Conservation (phyloP, 2,329 filamentous ascomycete species). For the Ophiognomonia clavigignenti-juglandacearum region DNA sequence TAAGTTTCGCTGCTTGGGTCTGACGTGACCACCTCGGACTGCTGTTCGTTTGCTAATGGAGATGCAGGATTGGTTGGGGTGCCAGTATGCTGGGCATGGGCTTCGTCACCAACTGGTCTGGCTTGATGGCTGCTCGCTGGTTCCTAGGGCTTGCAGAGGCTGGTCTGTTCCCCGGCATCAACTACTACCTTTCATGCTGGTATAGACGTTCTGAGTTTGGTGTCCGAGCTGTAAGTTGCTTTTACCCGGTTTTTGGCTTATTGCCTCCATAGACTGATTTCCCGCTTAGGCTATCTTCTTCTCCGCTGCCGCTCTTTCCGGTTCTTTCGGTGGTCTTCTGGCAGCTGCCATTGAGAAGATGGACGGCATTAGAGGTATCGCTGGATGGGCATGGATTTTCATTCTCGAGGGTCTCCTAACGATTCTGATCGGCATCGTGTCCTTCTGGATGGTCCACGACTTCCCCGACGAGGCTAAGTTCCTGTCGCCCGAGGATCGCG, state of each 20-base stretch:
- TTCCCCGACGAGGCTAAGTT: slow-evolving; percentile 72
- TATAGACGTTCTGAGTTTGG: slow-evolving; percentile 74
- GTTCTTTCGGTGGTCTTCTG: slow-evolving; percentile 67
- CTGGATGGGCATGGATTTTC: slow-evolving; percentile 59
- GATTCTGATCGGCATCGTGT: slow-evolving; percentile 57
- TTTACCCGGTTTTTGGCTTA: not conserved
- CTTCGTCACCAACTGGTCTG: slow-evolving; percentile 57
- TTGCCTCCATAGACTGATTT: not conserved
- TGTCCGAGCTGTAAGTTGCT: slow-evolving; percentile 44
- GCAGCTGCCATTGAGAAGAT: slow-evolving; percentile 65
- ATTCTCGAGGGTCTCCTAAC: slow-evolving; percentile 66
- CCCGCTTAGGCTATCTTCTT: slow-evolving; percentile 62
- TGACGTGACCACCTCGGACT: not conserved
- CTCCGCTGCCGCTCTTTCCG: slow-evolving; percentile 70
- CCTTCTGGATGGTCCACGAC: slow-evolving; percentile 72
- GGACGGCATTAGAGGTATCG: slow-evolving; percentile 49
- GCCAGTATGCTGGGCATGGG: slow-evolving; percentile 66
- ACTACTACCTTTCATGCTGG: slow-evolving; percentile 72
- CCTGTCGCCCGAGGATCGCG: slow-evolving; percentile 60
- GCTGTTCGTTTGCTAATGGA: not conserved
- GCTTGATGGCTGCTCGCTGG: slow-evolving; percentile 62
- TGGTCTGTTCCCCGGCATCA: slow-evolving; percentile 67
- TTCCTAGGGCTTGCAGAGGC: slow-evolving; percentile 72
- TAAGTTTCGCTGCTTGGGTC: slow-evolving; percentile 29
- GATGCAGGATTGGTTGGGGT: slow-evolving; percentile 58